phyloP scores from a whole-genome alignment of 495 filamentous ascomycete genomes.

The Penicillium chermesinum region DNA sequence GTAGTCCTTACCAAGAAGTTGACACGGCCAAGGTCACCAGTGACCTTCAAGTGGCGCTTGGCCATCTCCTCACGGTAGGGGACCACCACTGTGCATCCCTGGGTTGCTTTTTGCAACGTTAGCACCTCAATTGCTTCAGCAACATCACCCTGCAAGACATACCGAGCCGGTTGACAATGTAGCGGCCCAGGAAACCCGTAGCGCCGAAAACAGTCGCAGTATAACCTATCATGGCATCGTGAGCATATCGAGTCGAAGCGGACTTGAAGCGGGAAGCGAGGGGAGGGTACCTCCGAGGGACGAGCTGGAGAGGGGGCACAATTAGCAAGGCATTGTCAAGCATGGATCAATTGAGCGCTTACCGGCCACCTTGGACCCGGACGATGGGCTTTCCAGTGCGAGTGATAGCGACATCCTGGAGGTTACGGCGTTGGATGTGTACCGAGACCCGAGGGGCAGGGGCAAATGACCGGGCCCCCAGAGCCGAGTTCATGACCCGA shows the following conservation, averaged over 20 bases:
- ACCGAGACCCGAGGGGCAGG: conserved; percentile 40
- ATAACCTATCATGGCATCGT: conserved; percentile 57
- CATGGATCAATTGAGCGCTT: conserved; percentile 29
- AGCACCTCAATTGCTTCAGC: conserved; percentile 19
- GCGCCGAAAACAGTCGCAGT: conserved; percentile 98
- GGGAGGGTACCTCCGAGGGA: conserved; percentile 68
- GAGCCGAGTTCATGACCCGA: conserved; percentile 42
- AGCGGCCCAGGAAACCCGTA: conserved; percentile 91
- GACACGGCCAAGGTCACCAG: conserved; percentile 87
- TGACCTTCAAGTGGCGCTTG: conserved; percentile 92
- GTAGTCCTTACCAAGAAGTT: conserved; percentile 71
- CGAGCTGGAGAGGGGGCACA: conserved; percentile 49
- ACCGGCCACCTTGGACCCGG: conserved; percentile 79
- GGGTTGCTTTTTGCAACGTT: conserved; percentile 62
- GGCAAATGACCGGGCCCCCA: conserved; percentile 39
- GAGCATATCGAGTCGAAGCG: conserved; percentile 16
- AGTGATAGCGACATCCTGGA: conserved; percentile 79
- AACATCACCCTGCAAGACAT: conserved; percentile 22
- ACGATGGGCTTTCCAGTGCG: conserved; percentile 84
- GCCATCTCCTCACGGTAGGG: conserved; percentile 97
- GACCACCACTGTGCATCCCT: conserved; percentile 88
- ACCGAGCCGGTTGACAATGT: conserved; percentile 97
- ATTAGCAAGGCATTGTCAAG: conserved; percentile 18
- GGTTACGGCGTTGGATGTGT: conserved; percentile 46
- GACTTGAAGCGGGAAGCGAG: conserved; percentile 22